phyloP scores from a whole-genome alignment of 129 eudicot genomes.

The Saussurea involucrata region DNA sequence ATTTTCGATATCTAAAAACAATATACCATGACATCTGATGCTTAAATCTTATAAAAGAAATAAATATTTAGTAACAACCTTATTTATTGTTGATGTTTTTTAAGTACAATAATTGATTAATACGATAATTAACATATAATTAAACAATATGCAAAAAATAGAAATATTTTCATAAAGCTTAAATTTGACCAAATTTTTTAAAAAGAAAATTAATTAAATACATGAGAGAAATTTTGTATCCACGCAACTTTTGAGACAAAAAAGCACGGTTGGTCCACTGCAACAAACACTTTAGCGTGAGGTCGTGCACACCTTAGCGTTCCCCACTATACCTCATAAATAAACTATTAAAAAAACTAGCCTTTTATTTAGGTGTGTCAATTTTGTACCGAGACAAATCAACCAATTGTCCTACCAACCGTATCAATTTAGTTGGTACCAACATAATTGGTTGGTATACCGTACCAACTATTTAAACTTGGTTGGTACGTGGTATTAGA shows the following conservation, averaged over 20 bases:
- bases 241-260: conserved; percentile 16
- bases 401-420: no score
- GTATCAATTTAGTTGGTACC: no score
- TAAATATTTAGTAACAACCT: neutral
- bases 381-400: no score
- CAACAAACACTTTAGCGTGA: conserved; percentile 12
- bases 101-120: neutral
- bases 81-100: neutral
- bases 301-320: conserved; percentile 11
- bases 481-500: no score
- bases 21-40: neutral
- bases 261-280: neutral
- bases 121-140: neutral
- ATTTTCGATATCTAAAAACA: neutral
- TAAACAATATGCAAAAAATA: neutral
- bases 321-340: neutral
- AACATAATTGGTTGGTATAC: no score
- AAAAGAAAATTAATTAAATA: neutral
- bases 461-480: no score
- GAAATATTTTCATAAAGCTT: neutral
- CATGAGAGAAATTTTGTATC: conserved; percentile 8
- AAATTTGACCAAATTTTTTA: neutral
- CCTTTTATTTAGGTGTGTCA: no score
- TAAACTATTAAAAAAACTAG: neutral
- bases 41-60: no score